Base-by-base conservation (phyloP, 2,329 filamentous ascomycete genomes). In the Triangularia setosa region DNA sequence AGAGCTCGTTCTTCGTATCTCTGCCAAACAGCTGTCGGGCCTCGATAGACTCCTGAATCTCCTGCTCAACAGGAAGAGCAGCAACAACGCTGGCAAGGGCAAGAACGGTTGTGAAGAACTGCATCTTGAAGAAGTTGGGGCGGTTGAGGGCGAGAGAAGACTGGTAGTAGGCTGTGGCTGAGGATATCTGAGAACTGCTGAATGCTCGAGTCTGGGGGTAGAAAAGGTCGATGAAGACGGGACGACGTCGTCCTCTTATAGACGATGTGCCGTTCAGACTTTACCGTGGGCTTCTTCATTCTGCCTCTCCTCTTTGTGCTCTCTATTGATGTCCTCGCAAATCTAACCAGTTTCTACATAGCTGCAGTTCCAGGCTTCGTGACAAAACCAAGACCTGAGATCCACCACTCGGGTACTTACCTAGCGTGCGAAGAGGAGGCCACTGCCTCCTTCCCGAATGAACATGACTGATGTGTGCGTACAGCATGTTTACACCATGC, bases 401-500 rank as follows among this genome's bases (percentile, higher is more conserved):
- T 30, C 54, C 54, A 30, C 54, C 25, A 57, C 40, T 40, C n/a
- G 14, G 33, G 14, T 4, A 40, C 23, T 30, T 57, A 57, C 54
- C 54, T 18, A 21, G 25, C 27, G 2, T 11, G 16, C 30, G 54
- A 56, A 57, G 11, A n/a, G 25, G 54, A 25, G n/a, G n/a, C n/a
- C n/a, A n/a, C 25, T 57, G 54, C 54, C 16, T 30, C 54, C 54
- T 57, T 57, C 54, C 28, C 23, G 18, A 30, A 18, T n/a, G 5
- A 57, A 18, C 27, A 57, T 27, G 16, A 25, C 54, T 14, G 24
- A 28, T 12, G 30, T 16, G 27, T 28, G 53, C 1, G 27, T 56
- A 56, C 53, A 56, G 53, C 53, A 56, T 56, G 21, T 56, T 56
- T 28, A 56, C 53, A 56, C n/a, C n/a, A 56, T 28, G 24, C 53